Percentiles rank a stretch among this genome's conserved stretches.
Evolutionary conservation across 1,284 basidiomycete genomes (phyloP).

Genomic region (Boletus mariae): DNA sequence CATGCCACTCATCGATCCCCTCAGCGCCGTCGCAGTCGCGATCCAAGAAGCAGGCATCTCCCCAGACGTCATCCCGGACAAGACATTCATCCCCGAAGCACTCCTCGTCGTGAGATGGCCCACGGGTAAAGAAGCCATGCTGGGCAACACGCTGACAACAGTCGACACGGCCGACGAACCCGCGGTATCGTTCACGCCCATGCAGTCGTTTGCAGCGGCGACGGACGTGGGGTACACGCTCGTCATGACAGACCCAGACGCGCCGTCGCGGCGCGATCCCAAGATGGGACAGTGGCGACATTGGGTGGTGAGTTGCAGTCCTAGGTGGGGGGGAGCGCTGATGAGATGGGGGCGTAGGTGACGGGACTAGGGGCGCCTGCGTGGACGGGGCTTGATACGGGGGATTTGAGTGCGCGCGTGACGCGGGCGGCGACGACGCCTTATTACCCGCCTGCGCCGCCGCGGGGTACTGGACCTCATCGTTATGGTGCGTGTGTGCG

Average conservation of each 20-base stretch:
- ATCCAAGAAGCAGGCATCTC: slow-evolving; percentile 47
- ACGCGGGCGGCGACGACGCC: slow-evolving; percentile 50
- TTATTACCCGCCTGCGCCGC: slow-evolving; percentile 57
- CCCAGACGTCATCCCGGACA: slow-evolving; percentile 51
- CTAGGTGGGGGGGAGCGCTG: background rate
- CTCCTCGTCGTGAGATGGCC: slow-evolving; percentile 54
- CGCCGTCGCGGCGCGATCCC: slow-evolving; percentile 53
- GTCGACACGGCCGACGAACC: slow-evolving; percentile 53
- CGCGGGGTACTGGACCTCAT: slow-evolving; percentile 52
- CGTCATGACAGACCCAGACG: slow-evolving; percentile 68
- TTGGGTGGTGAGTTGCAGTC: slow-evolving; percentile 50
- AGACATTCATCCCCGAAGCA: slow-evolving; percentile 45
- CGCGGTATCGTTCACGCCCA: slow-evolving; percentile 45
- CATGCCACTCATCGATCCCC: slow-evolving; percentile 36
- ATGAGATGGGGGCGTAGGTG: slow-evolving; percentile 35
- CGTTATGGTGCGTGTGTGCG: slow-evolving; percentile 45
- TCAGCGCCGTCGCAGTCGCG: slow-evolving; percentile 38
- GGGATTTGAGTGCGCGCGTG: slow-evolving; percentile 40
- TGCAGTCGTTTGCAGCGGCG: slow-evolving; percentile 36
- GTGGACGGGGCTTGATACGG: slow-evolving; percentile 31
- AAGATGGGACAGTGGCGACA: slow-evolving; percentile 59
- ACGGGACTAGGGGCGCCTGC: slow-evolving; percentile 52
- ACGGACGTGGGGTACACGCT: slow-evolving; percentile 53
- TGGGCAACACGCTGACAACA: slow-evolving; percentile 48
- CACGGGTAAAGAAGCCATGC: slow-evolving; percentile 44